Evolutionary conservation across 176 grass and related monocot species (phyloP).

Genomic region (Chrysopogon serrulatus): DNA sequence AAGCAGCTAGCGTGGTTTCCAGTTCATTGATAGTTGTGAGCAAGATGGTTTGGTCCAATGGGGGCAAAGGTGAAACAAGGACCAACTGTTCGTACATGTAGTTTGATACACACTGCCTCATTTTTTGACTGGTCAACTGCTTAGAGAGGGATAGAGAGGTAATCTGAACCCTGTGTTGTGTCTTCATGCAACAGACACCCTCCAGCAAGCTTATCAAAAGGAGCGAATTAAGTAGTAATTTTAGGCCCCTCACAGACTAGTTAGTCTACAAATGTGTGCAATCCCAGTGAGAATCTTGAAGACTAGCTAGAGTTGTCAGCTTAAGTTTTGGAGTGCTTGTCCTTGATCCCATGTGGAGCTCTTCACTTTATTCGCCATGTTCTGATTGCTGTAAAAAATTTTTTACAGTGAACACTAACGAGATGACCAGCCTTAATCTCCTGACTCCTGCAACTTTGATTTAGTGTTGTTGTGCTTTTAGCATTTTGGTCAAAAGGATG

Average conservation of each 20-base stretch:
- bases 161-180: constrained; percentile 7
- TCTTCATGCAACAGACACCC: constrained; percentile 26
- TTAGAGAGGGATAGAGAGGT: constrained; percentile 22
- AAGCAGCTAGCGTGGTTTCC: constrained; percentile 41
- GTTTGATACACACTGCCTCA: constrained; percentile 21
- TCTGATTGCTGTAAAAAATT: constrained; percentile 27
- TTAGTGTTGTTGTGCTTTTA: background rate
- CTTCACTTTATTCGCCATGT: constrained; percentile 40
- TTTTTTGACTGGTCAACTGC: constrained; percentile 59
- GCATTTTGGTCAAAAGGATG: background rate
- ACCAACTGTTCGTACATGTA: constrained; percentile 36
- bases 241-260: constrained; percentile 38
- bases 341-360: constrained; percentile 62
- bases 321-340: constrained; percentile 34
- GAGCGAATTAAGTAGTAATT: constrained; percentile 46
- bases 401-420: constrained; percentile 9
- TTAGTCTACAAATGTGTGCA: constrained; percentile 55
- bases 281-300: constrained; percentile 54
- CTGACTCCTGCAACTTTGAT: background rate
- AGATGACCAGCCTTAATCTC: background rate
- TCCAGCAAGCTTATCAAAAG: constrained; percentile 62
- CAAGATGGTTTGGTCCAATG: constrained; percentile 28
- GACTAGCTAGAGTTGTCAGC: constrained; percentile 17
- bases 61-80: constrained; percentile 26
- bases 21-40: constrained; percentile 46